Evolutionary conservation across 495 filamentous ascomycete species (phyloP).

Genomic region (Glarea lozoyensis): DNA sequence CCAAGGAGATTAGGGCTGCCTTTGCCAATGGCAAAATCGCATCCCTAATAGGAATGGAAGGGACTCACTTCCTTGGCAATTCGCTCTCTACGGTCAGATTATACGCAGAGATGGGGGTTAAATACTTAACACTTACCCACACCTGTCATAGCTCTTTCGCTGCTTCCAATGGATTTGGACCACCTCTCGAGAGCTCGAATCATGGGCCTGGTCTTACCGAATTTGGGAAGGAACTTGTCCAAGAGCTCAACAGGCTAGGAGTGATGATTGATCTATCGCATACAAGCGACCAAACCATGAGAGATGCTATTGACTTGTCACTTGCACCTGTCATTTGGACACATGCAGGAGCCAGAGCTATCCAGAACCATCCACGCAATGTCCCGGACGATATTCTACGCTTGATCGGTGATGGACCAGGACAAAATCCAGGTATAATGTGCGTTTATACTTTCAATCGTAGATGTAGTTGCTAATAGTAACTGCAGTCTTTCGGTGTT

Average conservation of each 20-base stretch:
- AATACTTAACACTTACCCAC: constrained; percentile 9
- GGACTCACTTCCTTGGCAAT: constrained; percentile 4
- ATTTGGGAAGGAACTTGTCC: constrained; percentile 3
- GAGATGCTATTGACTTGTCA: constrained; percentile 40
- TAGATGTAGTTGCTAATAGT: background rate
- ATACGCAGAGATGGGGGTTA: constrained; percentile 4
- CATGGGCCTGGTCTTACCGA: constrained; percentile 1
- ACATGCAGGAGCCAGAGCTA: constrained; percentile 41
- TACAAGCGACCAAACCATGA: constrained; percentile 2
- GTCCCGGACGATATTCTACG: constrained; percentile 50
- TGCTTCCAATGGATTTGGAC: constrained; percentile 1
- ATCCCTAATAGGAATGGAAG: constrained; percentile 6
- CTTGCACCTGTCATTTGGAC: constrained; percentile 50
- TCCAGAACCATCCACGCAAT: constrained; percentile 50
- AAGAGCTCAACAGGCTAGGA: constrained; percentile 34
- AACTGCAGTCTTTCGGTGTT: constrained; percentile 4
- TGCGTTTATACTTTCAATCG: background rate
- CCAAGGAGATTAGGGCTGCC: constrained; percentile 2
- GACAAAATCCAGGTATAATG: background rate
- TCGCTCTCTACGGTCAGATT: background rate
- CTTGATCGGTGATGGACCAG: constrained; percentile 4
- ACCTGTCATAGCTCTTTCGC: constrained; percentile 5
- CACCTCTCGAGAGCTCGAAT: background rate
- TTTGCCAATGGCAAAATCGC: constrained; percentile 7
- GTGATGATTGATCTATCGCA: constrained; percentile 17